Percentiles rank a stretch among this genome's conserved stretches.
phyloP scores from a whole-genome alignment of 2,329 filamentous ascomycete species.

The Aspergillus versicolor region DNA sequence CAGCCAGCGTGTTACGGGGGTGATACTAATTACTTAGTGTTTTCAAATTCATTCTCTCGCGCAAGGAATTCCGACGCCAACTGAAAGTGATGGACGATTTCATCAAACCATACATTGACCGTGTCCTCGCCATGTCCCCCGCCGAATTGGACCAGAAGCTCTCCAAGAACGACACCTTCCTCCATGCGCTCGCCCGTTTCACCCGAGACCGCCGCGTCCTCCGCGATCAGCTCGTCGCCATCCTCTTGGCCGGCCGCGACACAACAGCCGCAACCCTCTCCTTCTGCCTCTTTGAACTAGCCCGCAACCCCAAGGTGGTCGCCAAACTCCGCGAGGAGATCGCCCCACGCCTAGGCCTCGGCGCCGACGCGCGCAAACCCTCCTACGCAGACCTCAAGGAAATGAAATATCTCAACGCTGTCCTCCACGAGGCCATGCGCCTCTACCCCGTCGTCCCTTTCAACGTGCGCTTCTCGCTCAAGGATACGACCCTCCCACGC shows the following conservation, averaged over 20 bases:
- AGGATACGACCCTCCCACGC: slow-evolving; percentile 71
- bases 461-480: slow-evolving; percentile 71
- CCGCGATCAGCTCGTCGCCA: slow-evolving; percentile 78
- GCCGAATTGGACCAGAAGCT: slow-evolving; percentile 70
- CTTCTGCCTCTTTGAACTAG: slow-evolving; percentile 81
- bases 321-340: slow-evolving; percentile 73
- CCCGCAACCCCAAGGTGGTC: slow-evolving; percentile 66
- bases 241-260: slow-evolving; percentile 78
- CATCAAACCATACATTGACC: slow-evolving; percentile 74
- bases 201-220: slow-evolving; percentile 66
- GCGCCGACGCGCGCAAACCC: slow-evolving; percentile 46
- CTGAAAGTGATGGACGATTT: slow-evolving; percentile 73
- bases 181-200: slow-evolving; percentile 79
- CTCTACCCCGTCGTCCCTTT: slow-evolving; percentile 77
- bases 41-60: slow-evolving; percentile 63
- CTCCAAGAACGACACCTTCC: slow-evolving; percentile 76
- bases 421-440: slow-evolving; percentile 75
- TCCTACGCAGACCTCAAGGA: slow-evolving; percentile 80
- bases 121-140: slow-evolving; percentile 65
- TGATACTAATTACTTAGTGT: slow-evolving; percentile 44
- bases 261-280: slow-evolving; percentile 81
- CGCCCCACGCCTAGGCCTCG: slow-evolving; percentile 61
- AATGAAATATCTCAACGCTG: slow-evolving; percentile 75
- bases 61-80: slow-evolving; percentile 60
- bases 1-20: neutral